A percentile compares a stretch with the other conserved stretches of the same genome.
phyloP scores from a whole-genome alignment of 495 filamentous ascomycete genomes.

The Filosporella fistucella region DNA sequence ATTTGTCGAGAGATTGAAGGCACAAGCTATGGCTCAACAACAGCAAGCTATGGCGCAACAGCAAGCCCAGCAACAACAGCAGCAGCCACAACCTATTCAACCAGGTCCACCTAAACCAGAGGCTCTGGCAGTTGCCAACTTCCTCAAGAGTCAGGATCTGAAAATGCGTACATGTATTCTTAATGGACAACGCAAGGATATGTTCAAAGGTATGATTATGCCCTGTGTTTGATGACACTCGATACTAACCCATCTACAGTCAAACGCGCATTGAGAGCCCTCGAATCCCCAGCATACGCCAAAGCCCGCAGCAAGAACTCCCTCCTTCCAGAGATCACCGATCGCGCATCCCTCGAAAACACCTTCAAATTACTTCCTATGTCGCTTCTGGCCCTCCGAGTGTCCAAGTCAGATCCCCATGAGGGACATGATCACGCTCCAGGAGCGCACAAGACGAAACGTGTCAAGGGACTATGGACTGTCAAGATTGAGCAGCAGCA shows the following conservation, averaged over 20 bases:
- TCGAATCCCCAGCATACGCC: slow-evolving; percentile 82
- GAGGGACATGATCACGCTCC: slow-evolving; percentile 71
- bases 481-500: slow-evolving; percentile 97
- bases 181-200: slow-evolving; percentile 94
- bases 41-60: slow-evolving; percentile 45
- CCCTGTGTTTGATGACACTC: neutral
- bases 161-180: slow-evolving; percentile 91
- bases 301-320: slow-evolving; percentile 88
- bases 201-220: slow-evolving; percentile 78
- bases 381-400: slow-evolving; percentile 90
- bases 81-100: slow-evolving; percentile 52
- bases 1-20: slow-evolving; percentile 66
- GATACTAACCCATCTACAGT: slow-evolving; percentile 50
- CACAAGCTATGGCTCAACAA: slow-evolving; percentile 59
- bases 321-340: slow-evolving; percentile 79
- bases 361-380: slow-evolving; percentile 93
- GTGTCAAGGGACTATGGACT: slow-evolving; percentile 92
- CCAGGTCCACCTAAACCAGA: slow-evolving; percentile 82
- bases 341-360: slow-evolving; percentile 82
- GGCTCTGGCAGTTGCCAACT: slow-evolving; percentile 85
- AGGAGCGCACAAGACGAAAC: slow-evolving; percentile 69
- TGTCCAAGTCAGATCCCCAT: slow-evolving; percentile 73
- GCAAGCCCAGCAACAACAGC: slow-evolving; percentile 36
- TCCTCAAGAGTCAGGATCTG: slow-evolving; percentile 76
- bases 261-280: slow-evolving; percentile 92